Evolutionary conservation across 2,329 filamentous ascomycete genomes (phyloP).

Genomic region (Alternaria dauci): DNA sequence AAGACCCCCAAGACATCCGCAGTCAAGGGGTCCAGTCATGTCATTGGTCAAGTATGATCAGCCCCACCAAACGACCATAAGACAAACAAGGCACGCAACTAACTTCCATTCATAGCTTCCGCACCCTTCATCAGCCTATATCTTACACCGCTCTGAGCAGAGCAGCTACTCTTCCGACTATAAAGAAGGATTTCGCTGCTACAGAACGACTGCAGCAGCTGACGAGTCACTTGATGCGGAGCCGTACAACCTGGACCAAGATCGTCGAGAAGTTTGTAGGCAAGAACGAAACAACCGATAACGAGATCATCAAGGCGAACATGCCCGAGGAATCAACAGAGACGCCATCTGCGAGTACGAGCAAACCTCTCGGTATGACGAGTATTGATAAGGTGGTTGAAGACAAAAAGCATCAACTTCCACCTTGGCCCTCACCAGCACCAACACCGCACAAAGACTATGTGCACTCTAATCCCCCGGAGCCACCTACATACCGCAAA

Average conservation of each 20-base stretch:
- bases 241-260: slow-evolving; percentile 9
- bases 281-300: slow-evolving; percentile 2
- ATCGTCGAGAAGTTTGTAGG: slow-evolving; percentile 3
- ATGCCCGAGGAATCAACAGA: neutral
- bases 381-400: slow-evolving; percentile 32
- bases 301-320: neutral
- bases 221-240: slow-evolving; percentile 13
- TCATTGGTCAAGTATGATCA: slow-evolving; percentile 18
- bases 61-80: slow-evolving; percentile 18
- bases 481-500: slow-evolving; percentile 23
- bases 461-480: slow-evolving; percentile 29
- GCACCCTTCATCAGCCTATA: slow-evolving; percentile 13
- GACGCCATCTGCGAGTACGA: neutral
- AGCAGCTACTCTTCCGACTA: slow-evolving; percentile 22
- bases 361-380: neutral
- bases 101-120: slow-evolving; percentile 18
- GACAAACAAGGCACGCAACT: slow-evolving; percentile 9
- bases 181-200: neutral
- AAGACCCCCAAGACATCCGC: neutral
- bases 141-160: slow-evolving; percentile 16
- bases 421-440: slow-evolving; percentile 18
- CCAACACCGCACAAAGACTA: slow-evolving; percentile 22
- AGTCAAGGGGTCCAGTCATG: slow-evolving; percentile 9
- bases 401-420: slow-evolving; percentile 35
- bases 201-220: slow-evolving; percentile 13